These are phyloP conservation scores for Mortierella sp. DNA, from an alignment of 371 early-diverging fungal genomes.

Conservation along the genomic window DNA sequence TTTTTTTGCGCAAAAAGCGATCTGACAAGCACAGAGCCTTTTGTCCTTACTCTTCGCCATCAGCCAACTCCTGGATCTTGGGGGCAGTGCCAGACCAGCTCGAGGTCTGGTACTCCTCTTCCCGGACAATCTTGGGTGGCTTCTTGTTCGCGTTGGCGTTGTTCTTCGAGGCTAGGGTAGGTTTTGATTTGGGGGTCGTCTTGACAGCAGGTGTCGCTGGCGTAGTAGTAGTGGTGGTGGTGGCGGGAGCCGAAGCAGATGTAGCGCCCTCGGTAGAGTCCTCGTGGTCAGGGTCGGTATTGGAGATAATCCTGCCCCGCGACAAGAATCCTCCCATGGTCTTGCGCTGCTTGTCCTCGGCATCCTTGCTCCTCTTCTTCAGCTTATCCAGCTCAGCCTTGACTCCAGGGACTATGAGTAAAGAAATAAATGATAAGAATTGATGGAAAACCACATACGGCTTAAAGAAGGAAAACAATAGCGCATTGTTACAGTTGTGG, in stretches of 20 bases:
- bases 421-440: not conserved
- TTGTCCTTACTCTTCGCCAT: slow-evolving; percentile 37
- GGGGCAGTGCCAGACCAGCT: slow-evolving; percentile 46
- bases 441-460: not conserved
- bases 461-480: not conserved
- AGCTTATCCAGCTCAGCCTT: slow-evolving; percentile 49
- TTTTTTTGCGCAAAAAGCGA: not conserved
- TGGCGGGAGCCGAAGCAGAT: slow-evolving; percentile 10
- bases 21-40: not conserved
- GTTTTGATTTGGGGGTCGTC: slow-evolving; percentile 41
- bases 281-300: slow-evolving; percentile 28
- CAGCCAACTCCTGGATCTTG: slow-evolving; percentile 52
- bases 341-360: slow-evolving; percentile 48
- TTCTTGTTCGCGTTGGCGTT: slow-evolving; percentile 14
- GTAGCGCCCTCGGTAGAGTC: not conserved
- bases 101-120: slow-evolving; percentile 30
- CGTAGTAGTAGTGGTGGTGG: too few species aligned
- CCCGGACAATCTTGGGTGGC: slow-evolving; percentile 23
- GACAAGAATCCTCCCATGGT: slow-evolving; percentile 55
- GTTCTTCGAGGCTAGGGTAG: slow-evolving; percentile 33
- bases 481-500: not conserved
- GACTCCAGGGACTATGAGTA: slow-evolving; percentile 46
- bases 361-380: slow-evolving; percentile 41
- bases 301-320: slow-evolving; percentile 41
- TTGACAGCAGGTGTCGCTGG: slow-evolving; percentile 8